Conservation (phyloP, 176 grass and related monocot genomes). For the Stipa capillata region DNA sequence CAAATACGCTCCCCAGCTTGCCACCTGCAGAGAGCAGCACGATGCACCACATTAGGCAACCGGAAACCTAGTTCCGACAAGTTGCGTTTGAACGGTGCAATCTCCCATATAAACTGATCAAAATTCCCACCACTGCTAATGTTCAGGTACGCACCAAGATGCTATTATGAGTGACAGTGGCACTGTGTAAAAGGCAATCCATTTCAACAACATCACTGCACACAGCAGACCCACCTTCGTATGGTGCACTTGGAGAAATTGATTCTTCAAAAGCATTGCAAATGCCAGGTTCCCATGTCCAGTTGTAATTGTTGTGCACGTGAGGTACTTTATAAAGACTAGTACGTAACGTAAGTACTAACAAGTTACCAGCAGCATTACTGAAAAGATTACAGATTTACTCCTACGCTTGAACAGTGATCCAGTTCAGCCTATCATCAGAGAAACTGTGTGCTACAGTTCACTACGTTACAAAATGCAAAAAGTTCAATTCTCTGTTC, state of each 20-base stretch:
- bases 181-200: background rate
- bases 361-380: background rate
- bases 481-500: background rate
- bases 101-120: background rate
- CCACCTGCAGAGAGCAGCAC: slow-evolving; percentile 40
- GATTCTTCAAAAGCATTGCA: background rate
- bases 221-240: background rate
- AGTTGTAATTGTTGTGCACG: background rate
- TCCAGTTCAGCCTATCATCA: background rate
- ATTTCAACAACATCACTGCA: background rate
- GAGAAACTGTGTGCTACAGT: background rate
- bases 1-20: slow-evolving; percentile 89
- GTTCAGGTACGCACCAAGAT: background rate
- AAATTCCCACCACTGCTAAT: background rate
- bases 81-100: background rate
- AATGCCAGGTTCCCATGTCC: background rate
- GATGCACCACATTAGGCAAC: background rate
- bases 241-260: background rate
- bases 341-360: background rate
- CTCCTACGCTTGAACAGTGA: background rate
- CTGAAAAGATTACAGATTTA: background rate
- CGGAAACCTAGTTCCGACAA: background rate
- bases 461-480: background rate
- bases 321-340: background rate
- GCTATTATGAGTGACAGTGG: background rate